Percentiles rank a stretch among this genome's conserved stretches.
These are phyloP conservation scores for Saccharomycopsis hybrid DNA, from an alignment of 1,139 yeast species.

Conservation along the genomic window DNA sequence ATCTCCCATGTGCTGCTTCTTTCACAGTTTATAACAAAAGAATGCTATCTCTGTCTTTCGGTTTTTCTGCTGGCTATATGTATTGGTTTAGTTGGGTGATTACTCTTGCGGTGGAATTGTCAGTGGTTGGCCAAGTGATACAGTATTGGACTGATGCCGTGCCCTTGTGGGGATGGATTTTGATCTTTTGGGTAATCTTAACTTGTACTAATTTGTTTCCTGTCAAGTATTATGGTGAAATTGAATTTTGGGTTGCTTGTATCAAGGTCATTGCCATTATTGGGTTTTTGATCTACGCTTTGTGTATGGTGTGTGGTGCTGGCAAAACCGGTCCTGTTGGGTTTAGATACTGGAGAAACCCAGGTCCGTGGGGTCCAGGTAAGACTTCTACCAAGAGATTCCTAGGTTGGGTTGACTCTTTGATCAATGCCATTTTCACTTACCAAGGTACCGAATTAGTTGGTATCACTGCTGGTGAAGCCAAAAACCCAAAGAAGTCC, in stretches of 20 bases:
- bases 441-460: slow-evolving; percentile 83
- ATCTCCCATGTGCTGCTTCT: slow-evolving; percentile 62
- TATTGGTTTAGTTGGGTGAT: slow-evolving; percentile 89
- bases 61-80: slow-evolving; percentile 78
- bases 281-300: slow-evolving; percentile 65
- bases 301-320: slow-evolving; percentile 74
- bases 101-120: slow-evolving; percentile 77
- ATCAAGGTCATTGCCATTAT: slow-evolving; percentile 66
- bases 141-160: slow-evolving; percentile 71
- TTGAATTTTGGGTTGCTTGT: slow-evolving; percentile 67
- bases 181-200: slow-evolving; percentile 55
- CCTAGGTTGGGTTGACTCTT: slow-evolving; percentile 62
- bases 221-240: slow-evolving; percentile 61
- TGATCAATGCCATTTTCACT: slow-evolving; percentile 68
- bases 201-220: slow-evolving; percentile 52
- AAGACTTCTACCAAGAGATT: slow-evolving; percentile 59
- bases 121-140: slow-evolving; percentile 75
- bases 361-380: slow-evolving; percentile 78
- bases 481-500: slow-evolving; percentile 71
- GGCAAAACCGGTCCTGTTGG: slow-evolving; percentile 69
- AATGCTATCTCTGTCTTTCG: slow-evolving; percentile 51
- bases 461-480: slow-evolving; percentile 87
- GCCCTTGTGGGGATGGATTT: slow-evolving; percentile 67
- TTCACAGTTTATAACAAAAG: slow-evolving; percentile 54
- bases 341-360: slow-evolving; percentile 87